Conservation (phyloP, 495 filamentous ascomycete species). For the Echria macrotheca region DNA sequence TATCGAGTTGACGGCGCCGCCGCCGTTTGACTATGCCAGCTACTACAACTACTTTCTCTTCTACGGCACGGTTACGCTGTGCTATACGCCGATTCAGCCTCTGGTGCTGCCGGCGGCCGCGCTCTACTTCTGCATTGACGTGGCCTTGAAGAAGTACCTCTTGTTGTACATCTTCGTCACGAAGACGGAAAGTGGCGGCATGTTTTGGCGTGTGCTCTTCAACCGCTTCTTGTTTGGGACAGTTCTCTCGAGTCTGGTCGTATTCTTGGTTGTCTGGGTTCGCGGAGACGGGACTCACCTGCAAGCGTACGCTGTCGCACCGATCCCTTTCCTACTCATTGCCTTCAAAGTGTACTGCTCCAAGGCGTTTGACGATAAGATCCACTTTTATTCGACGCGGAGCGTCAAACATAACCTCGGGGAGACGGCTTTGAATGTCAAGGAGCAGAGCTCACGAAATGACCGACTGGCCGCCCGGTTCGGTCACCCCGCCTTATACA, state of each 20-base stretch:
- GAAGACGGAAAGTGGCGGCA: slow-evolving; percentile 92
- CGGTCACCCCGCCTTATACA: slow-evolving; percentile 86
- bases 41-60: slow-evolving; percentile 98
- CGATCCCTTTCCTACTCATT: slow-evolving; percentile 74
- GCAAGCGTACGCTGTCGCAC: slow-evolving; percentile 60
- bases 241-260: slow-evolving; percentile 71
- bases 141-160: slow-evolving; percentile 90
- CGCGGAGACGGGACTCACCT: slow-evolving; percentile 48
- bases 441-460: slow-evolving; percentile 42
- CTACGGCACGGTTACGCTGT: slow-evolving; percentile 84
- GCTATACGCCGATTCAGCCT: slow-evolving; percentile 81
- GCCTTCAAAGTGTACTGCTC: slow-evolving; percentile 85
- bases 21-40: slow-evolving; percentile 86
- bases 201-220: slow-evolving; percentile 85
- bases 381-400: slow-evolving; percentile 67
- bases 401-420: slow-evolving; percentile 53
- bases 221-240: slow-evolving; percentile 85
- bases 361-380: slow-evolving; percentile 66
- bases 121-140: slow-evolving; percentile 83
- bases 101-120: slow-evolving; percentile 86
- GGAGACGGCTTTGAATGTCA: slow-evolving; percentile 34
- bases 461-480: slow-evolving; percentile 78
- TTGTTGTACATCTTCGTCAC: slow-evolving; percentile 92
- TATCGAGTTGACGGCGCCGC: slow-evolving; percentile 91
- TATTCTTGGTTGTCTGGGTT: slow-evolving; percentile 67